Percentiles rank a stretch among this genome's conserved stretches.
phyloP scores from a whole-genome alignment of 1,284 basidiomycete species.

The Sporisorium scitamineum region DNA sequence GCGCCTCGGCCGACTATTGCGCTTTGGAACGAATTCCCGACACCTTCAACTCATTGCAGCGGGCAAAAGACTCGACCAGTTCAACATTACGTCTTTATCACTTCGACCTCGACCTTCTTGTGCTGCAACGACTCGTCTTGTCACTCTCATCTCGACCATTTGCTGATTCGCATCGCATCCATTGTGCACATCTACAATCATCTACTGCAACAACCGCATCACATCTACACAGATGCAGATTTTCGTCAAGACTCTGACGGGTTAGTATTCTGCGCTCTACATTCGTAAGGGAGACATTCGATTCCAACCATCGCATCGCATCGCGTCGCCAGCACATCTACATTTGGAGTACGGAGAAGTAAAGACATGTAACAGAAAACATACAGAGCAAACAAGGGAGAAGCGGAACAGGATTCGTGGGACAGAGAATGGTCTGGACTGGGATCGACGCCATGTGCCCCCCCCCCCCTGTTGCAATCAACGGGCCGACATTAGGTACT shows the following conservation, averaged over 20 bases:
- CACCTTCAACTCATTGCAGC: not conserved
- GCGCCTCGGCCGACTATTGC: slow-evolving; percentile 2
- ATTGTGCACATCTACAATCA: slow-evolving; percentile 3
- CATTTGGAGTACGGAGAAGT: not conserved
- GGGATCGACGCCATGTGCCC: too few species aligned
- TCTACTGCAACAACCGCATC: slow-evolving; percentile 13
- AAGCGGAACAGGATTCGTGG: not conserved
- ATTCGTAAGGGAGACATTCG: slow-evolving; percentile 2
- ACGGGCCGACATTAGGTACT: too few species aligned
- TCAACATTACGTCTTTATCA: too few species aligned
- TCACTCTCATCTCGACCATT: slow-evolving; percentile 16
- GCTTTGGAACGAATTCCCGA: slow-evolving; percentile 3
- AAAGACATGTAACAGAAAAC: not conserved
- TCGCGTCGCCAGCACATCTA: not conserved
- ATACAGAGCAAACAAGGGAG: not conserved
- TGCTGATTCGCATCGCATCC: slow-evolving; percentile 34
- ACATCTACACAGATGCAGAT: slow-evolving; percentile 60
- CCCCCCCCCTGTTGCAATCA: too few species aligned
- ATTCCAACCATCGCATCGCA: slow-evolving; percentile 9
- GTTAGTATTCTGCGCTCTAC: slow-evolving; percentile 50
- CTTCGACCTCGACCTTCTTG: not conserved
- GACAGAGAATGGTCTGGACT: not conserved
- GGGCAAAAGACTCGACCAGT: not conserved
- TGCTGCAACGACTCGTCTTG: slow-evolving; percentile 14
- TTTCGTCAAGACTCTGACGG: slow-evolving; percentile 68